Base-by-base conservation (phyloP, 2,329 filamentous ascomycete species). In the Cladorrhinum sp. region DNA sequence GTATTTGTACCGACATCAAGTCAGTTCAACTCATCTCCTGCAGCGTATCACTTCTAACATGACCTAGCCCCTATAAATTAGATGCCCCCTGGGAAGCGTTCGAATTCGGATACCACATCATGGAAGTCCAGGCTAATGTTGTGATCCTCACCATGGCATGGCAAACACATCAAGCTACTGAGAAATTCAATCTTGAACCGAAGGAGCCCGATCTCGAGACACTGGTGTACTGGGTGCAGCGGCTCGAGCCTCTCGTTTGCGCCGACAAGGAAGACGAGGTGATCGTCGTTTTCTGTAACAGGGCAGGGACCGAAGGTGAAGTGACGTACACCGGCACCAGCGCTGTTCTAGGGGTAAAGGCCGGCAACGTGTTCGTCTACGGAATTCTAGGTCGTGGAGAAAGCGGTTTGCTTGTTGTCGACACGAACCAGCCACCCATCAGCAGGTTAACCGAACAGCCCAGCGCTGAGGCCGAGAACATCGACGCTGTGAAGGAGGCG, bases 131-230 rank as follows among this genome's bases (percentile, higher is more conserved):
- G 0, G 82, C 87, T 0, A 84, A 86, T 14, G 64, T 93, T 0
- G 85, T 91, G 1, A 83, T 92, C 33, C 66, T 94, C 0, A 85
- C 83, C 3, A 93, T 93, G 90, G 89, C 91, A 0, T 94, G 90
- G 90, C 77, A 90, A 30, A 91, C 89, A 1, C 77, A 72, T 59
- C 85, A 79, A 63, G 81, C 78, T 67, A 79, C 73, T 1, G 77
- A 68, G 18, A 60, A 62, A 7, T 86, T 77, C 70, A 84, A 69
- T 61, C 78, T 66, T 26, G 76, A 65, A 65, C 83, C 83, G 0
- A 71, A 80, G 1, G 82, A 86, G 55, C 88, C 89, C 0, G 90
- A 93, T 65, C 81, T 90, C 74, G 85, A 90, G 23, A 92, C 89
- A 0, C 71, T 94, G 8, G 82, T 84, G 0, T 94, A 94, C 68